These are phyloP conservation scores for Candida alai DNA, from an alignment of 805 yeast genomes.

Conservation along the genomic window DNA sequence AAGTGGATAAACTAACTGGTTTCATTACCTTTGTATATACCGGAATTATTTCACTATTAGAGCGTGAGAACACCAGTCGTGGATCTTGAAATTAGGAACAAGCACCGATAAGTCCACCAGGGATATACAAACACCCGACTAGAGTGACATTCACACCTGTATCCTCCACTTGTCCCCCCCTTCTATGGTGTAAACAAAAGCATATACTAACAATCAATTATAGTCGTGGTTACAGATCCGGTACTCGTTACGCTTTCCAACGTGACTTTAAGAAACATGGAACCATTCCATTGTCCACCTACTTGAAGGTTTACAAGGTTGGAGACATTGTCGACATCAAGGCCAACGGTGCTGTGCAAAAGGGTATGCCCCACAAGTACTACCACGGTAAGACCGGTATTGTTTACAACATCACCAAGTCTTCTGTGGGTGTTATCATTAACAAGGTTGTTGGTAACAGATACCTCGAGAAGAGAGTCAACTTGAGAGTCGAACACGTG, in stretches of 20 bases:
- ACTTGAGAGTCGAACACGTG: constrained; percentile 97
- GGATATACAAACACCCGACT: too few species aligned
- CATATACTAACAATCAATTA: constrained; percentile 4
- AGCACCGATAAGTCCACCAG: too few species aligned
- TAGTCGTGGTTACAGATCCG: constrained; percentile 96
- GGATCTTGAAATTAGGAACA: too few species aligned
- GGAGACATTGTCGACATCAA: constrained; percentile 99
- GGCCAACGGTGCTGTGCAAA: constrained; percentile 98
- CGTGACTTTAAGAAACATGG: constrained; percentile 99
- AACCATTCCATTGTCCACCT: constrained; percentile 87
- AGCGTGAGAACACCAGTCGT: too few species aligned
- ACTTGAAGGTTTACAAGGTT: constrained; percentile 96
- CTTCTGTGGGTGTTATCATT: constrained; percentile 96
- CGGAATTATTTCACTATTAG: too few species aligned
- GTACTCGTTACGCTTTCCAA: constrained; percentile 99
- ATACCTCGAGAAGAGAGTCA: constrained; percentile 97
- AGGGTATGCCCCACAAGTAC: constrained; percentile 99
- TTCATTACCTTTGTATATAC: too few species aligned
- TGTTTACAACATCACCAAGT: constrained; percentile 97
- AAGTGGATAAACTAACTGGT: too few species aligned
- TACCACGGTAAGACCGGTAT: constrained; percentile 99
- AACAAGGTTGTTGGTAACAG: constrained; percentile 99
- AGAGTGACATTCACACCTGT: too few species aligned
- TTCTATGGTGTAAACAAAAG: too few species aligned
- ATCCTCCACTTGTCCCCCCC: too few species aligned